These are phyloP conservation scores for Aspergillus aculeatus DNA, from an alignment of 2,329 filamentous ascomycete species.

Conservation along the genomic window DNA sequence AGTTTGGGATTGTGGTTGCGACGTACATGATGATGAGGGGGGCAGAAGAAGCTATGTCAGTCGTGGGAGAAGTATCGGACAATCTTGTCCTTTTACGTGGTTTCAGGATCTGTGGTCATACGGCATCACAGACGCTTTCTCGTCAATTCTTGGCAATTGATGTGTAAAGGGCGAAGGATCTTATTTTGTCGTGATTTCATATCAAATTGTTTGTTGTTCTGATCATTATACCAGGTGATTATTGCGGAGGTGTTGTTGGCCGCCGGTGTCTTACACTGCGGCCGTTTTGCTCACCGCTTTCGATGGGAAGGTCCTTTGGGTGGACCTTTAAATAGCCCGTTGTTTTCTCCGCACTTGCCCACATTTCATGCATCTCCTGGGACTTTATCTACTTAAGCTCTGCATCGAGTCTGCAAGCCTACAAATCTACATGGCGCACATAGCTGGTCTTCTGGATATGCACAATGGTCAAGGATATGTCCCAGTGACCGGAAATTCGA, in stretches of 20 bases:
- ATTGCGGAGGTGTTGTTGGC: slow-evolving; percentile 6
- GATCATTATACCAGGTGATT: background rate
- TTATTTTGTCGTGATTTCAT: background rate
- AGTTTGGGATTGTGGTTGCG: background rate
- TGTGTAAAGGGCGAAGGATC: background rate
- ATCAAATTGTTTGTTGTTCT: background rate
- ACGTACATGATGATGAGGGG: slow-evolving; percentile 22
- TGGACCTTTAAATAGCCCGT: background rate
- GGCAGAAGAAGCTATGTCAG: background rate
- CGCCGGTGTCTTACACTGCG: background rate
- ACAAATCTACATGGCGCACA: too few relatives aligned
- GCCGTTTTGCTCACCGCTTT: background rate
- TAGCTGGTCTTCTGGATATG: too few relatives aligned
- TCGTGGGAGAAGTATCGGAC: background rate
- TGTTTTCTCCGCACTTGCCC: background rate
- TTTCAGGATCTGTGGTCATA: background rate
- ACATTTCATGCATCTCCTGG: too few relatives aligned
- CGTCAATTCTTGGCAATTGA: background rate
- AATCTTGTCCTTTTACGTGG: background rate
- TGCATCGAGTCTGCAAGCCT: too few relatives aligned
- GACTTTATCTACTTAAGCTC: too few relatives aligned
- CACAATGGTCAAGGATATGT: too few relatives aligned
- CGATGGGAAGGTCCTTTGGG: background rate
- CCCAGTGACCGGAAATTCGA: too few relatives aligned
- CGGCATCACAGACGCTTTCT: background rate